Evolutionary conservation across 805 yeast genomes (phyloP).

Genomic region (Candida taoyuanica): DNA sequence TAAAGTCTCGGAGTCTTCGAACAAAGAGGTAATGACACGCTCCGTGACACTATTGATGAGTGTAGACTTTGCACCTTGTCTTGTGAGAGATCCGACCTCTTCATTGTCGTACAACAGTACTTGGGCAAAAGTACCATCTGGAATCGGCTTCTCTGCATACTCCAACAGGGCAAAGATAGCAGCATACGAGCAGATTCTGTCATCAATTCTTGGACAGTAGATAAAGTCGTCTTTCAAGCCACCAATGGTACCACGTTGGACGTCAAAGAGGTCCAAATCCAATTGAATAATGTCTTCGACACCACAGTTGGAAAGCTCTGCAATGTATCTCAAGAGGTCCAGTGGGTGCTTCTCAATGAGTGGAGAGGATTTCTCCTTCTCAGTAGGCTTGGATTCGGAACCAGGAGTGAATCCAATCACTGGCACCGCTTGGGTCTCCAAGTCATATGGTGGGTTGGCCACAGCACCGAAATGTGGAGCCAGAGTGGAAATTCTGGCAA

Average conservation of each 20-base stretch:
- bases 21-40: constrained; percentile 40
- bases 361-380: constrained; percentile 59
- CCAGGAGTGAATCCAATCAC: constrained; percentile 54
- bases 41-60: constrained; percentile 59
- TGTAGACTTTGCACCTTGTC: constrained; percentile 83
- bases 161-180: constrained; percentile 59
- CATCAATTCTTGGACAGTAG: constrained; percentile 81
- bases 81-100: constrained; percentile 75
- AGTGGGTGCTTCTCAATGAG: constrained; percentile 65
- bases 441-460: constrained; percentile 66
- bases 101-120: constrained; percentile 75
- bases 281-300: constrained; percentile 62
- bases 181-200: constrained; percentile 74
- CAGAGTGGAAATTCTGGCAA: constrained; percentile 77
- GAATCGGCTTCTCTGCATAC: constrained; percentile 33
- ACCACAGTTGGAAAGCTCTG: constrained; percentile 51
- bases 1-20: constrained; percentile 18
- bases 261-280: constrained; percentile 77
- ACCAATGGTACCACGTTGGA: constrained; percentile 73
- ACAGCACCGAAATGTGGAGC: constrained; percentile 85
- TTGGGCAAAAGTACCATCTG: constrained; percentile 41
- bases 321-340: constrained; percentile 61
- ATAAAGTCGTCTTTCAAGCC: constrained; percentile 75
- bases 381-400: constrained; percentile 44
- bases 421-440: constrained; percentile 75